A percentile compares a stretch with the other conserved stretches of the same genome.
phyloP scores from a whole-genome alignment of 1,284 basidiomycete species.

The Bondarzewia mesenterica region DNA sequence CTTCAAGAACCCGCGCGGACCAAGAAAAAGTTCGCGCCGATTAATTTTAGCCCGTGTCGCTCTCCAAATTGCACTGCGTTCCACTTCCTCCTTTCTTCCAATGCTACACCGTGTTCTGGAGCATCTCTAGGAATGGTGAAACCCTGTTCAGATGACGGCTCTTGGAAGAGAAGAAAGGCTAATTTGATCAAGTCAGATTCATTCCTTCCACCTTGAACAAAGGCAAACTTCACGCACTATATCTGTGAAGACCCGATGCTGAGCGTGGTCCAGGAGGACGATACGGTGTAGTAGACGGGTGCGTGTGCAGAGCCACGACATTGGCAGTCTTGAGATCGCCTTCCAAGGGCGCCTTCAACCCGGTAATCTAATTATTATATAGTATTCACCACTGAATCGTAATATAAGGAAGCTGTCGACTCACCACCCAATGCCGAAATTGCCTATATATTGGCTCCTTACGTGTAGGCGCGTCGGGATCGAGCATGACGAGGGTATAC shows the following conservation, averaged over 20 bases:
- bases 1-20: slow-evolving; percentile 7
- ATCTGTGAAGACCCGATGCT: slow-evolving; percentile 50
- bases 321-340: slow-evolving; percentile 25
- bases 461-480: slow-evolving; percentile 59
- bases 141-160: slow-evolving; percentile 31
- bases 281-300: slow-evolving; percentile 46
- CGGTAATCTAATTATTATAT: slow-evolving; percentile 36
- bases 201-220: neutral
- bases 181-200: neutral
- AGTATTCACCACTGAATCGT: neutral
- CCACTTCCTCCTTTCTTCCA: slow-evolving; percentile 47
- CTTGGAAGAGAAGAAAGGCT: slow-evolving; percentile 57
- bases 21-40: slow-evolving; percentile 51
- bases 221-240: slow-evolving; percentile 33
- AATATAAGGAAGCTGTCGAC: slow-evolving; percentile 15
- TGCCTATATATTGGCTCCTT: slow-evolving; percentile 44
- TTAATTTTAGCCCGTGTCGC: slow-evolving; percentile 43
- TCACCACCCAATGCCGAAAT: slow-evolving; percentile 62
- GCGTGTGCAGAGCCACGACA: slow-evolving; percentile 34
- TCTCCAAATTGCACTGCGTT: slow-evolving; percentile 44
- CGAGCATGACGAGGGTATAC: slow-evolving; percentile 61
- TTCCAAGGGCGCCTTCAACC: slow-evolving; percentile 38
- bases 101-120: slow-evolving; percentile 35
- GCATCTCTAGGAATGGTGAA: slow-evolving; percentile 37
- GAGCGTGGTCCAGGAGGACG: slow-evolving; percentile 48